Evolutionary conservation across 2,329 filamentous ascomycete genomes (phyloP), one percentile per base, ranked within the genome.

Genomic region (Talaromyces albobiverticillius): DNA sequence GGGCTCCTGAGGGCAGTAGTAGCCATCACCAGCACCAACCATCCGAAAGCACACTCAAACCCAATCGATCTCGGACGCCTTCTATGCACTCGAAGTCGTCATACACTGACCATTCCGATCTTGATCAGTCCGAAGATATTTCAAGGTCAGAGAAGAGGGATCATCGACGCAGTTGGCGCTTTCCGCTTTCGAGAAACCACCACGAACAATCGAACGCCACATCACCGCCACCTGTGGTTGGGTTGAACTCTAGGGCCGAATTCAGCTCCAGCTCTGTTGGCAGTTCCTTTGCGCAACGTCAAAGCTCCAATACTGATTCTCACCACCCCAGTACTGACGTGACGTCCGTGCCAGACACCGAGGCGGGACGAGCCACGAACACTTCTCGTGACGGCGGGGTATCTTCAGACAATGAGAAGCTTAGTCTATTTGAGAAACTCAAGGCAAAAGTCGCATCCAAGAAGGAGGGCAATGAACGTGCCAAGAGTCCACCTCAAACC

Each of bases 71-170:
- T 1, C 89, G 89, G 0, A 83, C 88, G 0, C 83, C 86, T 2
- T 95, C 91, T 0, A 78, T 91, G 55, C 84, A 89, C 61, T 93
- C 90, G 10, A 80, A 80, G 43, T 82, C 82, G 1, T 84, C 82
- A 2, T 78, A 85, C 59, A 94, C 93, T 22, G 91, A 95, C 60
- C 84, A 86, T 20, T 95, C 90, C 0, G 91, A 96, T 65, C 67
- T 85, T 26, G 91, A 95, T 58, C 85, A 88, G 57, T 70, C 80
- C 9, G 89, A 91, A 25, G 88, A 90, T 31, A 64, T 69, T 18
- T 62, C 68, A 32, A 79, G 79, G 3, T 68, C 71, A 41, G 76
- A 83, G 13, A 85, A 88, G 51, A 85, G 82, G 61, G 85, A 88
- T 51, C 88, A 85, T 70, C 88, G 86, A 64, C 83, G 81, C 55